Evolutionary conservation across 768 basidiomycete genomes (phyloP), one percentile per base, ranked within the genome.

Genomic region (Phaeotremella skinneri): DNA sequence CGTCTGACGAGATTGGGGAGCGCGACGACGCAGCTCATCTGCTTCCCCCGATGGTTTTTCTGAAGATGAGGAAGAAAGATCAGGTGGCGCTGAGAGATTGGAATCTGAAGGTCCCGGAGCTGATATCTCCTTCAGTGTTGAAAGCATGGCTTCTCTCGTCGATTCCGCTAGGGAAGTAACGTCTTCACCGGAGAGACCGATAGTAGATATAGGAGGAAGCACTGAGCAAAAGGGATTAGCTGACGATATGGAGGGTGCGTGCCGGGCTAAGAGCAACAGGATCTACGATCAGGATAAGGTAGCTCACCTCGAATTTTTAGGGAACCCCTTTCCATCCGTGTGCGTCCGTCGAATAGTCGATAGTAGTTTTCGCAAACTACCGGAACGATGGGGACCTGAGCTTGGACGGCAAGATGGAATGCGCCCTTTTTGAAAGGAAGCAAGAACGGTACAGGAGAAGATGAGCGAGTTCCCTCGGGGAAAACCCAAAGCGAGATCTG

Each of bases 341-440:
- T 58, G 41, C 85, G 79, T 32, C 87, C 87, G 62, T 85, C 82
- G 70, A 96, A 98, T 47, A 94, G 66, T 61, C 84, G 79, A 83
- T 89, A 89, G 75, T 98, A 99, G 76, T 97, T 97, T 80, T 98
- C 91, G 52, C 85, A 85, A 2, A 98, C 87, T 52, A 99, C 83
- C 4, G 96, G 94, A 29, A 90, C 83, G 69, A 99, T 87, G 4
- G 96, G 94, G 47, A 98, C 83, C 58, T 66, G 85, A 13, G 90
- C 86, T 78, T 92, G 87, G 25, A 98, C 82, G 27, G 96, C 96
- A 50, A 97, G 83, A 74, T 98, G 92, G 82, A 98, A 98, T 2
- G 91, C 93, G 39, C 96, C 96, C 78, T 97, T 99, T 82, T 99
- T 99, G 81, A 99, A 87, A 2, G 90, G 87, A 4, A 89, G 81